Conservation (phyloP, 495 filamentous ascomycete species). For the Xylaria grammica region DNA sequence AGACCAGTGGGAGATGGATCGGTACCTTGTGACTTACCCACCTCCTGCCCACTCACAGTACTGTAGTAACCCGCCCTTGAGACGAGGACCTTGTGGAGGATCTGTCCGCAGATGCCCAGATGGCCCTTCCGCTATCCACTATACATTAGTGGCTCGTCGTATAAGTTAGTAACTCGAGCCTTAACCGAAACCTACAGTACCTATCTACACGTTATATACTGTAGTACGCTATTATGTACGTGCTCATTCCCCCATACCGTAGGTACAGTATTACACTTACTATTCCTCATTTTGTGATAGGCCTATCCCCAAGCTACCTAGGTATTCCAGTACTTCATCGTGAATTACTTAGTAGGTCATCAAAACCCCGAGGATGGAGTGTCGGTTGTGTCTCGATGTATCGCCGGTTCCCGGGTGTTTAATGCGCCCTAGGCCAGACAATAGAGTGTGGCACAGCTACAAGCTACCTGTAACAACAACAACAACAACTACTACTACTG, state of each 20-base stretch:
- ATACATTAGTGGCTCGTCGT: background rate
- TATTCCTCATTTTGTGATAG: too few species aligned
- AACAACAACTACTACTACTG: too few species aligned
- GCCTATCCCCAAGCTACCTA: too few species aligned
- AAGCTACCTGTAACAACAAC: too few species aligned
- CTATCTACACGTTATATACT: background rate
- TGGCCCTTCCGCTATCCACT: background rate
- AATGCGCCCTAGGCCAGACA: too few species aligned
- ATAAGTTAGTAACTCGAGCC: background rate
- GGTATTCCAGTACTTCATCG: too few species aligned
- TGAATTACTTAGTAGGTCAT: too few species aligned
- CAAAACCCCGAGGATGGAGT: too few species aligned
- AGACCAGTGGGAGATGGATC: background rate
- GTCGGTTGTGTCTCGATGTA: too few species aligned
- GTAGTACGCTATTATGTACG: too few species aligned
- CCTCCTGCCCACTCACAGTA: background rate
- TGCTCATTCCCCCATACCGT: background rate
- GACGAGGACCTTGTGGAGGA: background rate
- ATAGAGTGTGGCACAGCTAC: too few species aligned
- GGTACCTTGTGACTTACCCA: background rate
- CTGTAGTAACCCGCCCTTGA: background rate
- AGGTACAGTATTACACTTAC: background rate
- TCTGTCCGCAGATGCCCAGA: conserved; percentile 3
- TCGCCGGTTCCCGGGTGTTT: background rate
- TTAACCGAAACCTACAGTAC: conserved; percentile 2